Conservation (phyloP, 176 grass and related monocot genomes). For the Avena insularis region DNA sequence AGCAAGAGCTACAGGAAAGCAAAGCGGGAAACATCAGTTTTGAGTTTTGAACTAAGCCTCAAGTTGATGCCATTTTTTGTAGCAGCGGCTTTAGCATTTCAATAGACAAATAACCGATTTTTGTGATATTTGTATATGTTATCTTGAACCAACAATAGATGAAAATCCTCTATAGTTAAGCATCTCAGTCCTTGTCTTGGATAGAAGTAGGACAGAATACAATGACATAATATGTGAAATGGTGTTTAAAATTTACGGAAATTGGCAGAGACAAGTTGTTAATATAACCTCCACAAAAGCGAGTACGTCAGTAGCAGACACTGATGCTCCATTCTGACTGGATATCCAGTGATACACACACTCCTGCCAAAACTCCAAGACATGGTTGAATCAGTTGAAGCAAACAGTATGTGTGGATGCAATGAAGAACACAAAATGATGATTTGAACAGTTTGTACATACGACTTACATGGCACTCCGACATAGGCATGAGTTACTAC, state of each 20-base stretch:
- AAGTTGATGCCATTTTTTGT: background rate
- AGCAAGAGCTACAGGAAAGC: background rate
- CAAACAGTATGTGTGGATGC: background rate
- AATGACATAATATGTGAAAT: constrained; percentile 7
- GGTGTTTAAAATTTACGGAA: constrained; percentile 13
- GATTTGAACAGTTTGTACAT: background rate
- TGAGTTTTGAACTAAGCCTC: constrained; percentile 13
- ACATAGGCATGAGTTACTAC: constrained; percentile 7
- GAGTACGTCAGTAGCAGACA: constrained; percentile 49
- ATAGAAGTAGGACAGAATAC: background rate
- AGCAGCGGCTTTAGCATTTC: constrained; percentile 7
- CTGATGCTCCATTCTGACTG: constrained; percentile 49
- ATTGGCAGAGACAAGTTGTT: constrained; percentile 21
- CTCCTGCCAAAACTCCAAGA: constrained; percentile 47
- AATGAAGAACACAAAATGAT: constrained; percentile 4
- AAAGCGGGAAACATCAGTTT: background rate
- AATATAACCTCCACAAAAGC: constrained; percentile 56
- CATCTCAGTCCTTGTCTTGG: background rate
- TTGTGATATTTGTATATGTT: background rate
- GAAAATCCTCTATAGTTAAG: background rate
- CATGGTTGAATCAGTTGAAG: background rate
- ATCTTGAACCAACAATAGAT: background rate
- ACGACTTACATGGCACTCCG: background rate
- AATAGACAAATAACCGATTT: background rate
- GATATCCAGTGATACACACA: constrained; percentile 51